Percentiles rank a stretch among this genome's conserved stretches.
These are phyloP conservation scores for Euryodendron excelsum DNA, from an alignment of 148 eudicot genomes.

Conservation along the genomic window DNA sequence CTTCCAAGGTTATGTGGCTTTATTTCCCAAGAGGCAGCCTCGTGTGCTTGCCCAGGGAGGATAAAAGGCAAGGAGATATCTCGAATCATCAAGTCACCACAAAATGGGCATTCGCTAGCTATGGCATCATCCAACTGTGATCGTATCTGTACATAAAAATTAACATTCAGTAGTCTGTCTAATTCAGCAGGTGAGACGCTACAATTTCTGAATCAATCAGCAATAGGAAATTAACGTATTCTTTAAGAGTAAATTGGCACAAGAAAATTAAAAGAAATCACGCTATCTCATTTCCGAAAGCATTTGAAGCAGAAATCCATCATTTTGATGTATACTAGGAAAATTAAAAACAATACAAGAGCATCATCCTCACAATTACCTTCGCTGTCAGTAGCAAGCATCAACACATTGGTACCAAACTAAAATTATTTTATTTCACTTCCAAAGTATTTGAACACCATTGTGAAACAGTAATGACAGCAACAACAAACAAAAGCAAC, in stretches of 20 bases:
- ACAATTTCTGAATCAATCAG: neutral
- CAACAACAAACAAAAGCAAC: neutral
- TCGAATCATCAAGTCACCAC: constrained; percentile 91
- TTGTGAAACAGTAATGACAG: neutral
- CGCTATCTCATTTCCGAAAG: neutral
- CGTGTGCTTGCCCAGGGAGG: constrained; percentile 56
- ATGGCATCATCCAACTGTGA: constrained; percentile 88
- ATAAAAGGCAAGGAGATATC: constrained; percentile 85
- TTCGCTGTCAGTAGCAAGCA: neutral
- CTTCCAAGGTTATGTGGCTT: constrained; percentile 37
- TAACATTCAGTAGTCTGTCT: neutral
- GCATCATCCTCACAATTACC: neutral
- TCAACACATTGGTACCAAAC: neutral
- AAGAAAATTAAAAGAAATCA: neutral
- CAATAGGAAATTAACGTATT: neutral
- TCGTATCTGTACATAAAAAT: constrained; percentile 51
- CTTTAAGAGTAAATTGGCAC: neutral
- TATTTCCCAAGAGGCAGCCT: constrained; percentile 78
- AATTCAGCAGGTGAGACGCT: neutral
- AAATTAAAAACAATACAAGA: neutral
- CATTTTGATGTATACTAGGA: neutral
- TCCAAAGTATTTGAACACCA: neutral
- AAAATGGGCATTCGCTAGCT: constrained; percentile 95
- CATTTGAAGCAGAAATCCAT: constrained; percentile 17
- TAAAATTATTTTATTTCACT: neutral